Base-by-base conservation (phyloP, 352 stramenopile species). In the Phytopythium vexans region DNA sequence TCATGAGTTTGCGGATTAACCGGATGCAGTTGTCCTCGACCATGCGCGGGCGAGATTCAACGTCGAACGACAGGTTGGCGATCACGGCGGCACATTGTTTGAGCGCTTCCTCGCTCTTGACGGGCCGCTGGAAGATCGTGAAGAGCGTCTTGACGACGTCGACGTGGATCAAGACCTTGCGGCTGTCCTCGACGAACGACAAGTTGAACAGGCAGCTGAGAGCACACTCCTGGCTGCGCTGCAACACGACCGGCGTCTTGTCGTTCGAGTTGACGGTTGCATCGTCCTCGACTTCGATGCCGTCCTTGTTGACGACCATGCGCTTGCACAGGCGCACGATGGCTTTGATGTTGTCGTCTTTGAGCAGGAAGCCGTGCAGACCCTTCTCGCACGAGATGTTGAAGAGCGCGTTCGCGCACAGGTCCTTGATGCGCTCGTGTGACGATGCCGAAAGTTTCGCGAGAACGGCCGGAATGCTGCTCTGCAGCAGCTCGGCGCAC, bases 141-240 rank as follows among this genome's bases (percentile, higher is more conserved):
- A 74, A 70, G 4, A 92, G 59, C 27, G 73, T 89, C 39, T 80
- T 70, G 35, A 94, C 71, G 3, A 79, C 60, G 36, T 89, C 72
- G 11, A 83, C 70, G 41, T 65, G 75, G 8, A 92, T 58, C 14
- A 95, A 49, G 3, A 80, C 62, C 41, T 85, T 75, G 46, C 82
- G 68, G 21, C 78, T 90, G 15, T 86, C 70, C 11, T 74, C 54
- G 21, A 82, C 75, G 50, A 90, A 91, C 34, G 85, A 90, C 9
- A 96, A 56, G 45, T 94, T 92, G 45, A 89, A 88, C 21, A 89
- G 60, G 64, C 80, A 94, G 35, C 74, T 62, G 15, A 91, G 60
- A 1, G 82, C 82, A 49, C 82, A 92, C 41, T 91, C 79, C 43
- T 94, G 81, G 45, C 67, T 84, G 9, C 73, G 62, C 15, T 74